phyloP scores from a whole-genome alignment of 2,329 filamentous ascomycete species.

The Cercospora sp. region DNA sequence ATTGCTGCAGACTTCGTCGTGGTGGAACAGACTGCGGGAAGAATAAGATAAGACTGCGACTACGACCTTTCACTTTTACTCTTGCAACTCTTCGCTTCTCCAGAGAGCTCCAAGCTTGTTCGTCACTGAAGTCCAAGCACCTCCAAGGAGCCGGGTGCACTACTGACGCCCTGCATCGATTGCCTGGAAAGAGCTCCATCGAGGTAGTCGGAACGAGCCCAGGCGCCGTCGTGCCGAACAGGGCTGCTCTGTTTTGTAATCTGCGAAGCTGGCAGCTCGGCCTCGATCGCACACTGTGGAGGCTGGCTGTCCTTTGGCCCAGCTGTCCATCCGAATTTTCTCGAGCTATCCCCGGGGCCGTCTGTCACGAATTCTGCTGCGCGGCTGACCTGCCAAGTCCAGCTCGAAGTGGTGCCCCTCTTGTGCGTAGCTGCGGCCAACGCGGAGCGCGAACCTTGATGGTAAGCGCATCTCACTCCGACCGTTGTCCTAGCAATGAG shows the following conservation, averaged over 20 bases:
- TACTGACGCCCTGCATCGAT: not conserved
- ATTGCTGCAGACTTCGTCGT: not conserved
- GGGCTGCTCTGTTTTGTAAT: constrained; percentile 9
- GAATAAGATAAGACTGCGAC: constrained; percentile 6
- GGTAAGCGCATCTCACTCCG: not conserved
- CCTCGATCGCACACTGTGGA: not conserved
- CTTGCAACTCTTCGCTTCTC: not conserved
- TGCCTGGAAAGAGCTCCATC: constrained; percentile 1
- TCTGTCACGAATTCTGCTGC: not conserved
- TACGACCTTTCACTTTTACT: not conserved
- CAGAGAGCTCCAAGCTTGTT: not conserved
- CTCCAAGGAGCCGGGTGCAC: not conserved
- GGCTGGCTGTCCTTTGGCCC: not conserved
- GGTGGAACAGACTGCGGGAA: not conserved
- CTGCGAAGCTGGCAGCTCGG: not conserved
- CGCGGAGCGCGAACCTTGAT: not conserved
- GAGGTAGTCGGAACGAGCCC: constrained; percentile 1
- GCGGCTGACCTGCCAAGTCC: constrained; percentile 1
- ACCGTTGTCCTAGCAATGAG: constrained; percentile 2
- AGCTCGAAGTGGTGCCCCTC: not conserved
- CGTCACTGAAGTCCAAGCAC: not conserved
- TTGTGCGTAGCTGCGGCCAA: not conserved
- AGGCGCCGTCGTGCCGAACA: not conserved
- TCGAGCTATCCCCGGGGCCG: constrained; percentile 22
- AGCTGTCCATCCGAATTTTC: not conserved